phyloP scores from a whole-genome alignment of 768 basidiomycete species.

The Boletus subparvulus region DNA sequence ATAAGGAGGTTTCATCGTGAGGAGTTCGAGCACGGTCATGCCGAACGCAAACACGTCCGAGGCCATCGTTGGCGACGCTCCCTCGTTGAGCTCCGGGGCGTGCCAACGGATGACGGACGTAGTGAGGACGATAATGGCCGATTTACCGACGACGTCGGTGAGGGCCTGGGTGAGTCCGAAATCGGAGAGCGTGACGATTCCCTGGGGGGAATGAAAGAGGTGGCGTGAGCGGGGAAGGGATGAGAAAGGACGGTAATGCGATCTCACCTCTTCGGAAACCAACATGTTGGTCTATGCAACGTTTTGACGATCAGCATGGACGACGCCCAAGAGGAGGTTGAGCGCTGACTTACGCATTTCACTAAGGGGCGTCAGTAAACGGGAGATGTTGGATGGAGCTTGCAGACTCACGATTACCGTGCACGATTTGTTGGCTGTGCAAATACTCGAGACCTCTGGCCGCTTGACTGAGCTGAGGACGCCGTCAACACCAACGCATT shows the following conservation, averaged over 20 bases:
- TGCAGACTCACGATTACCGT: slow-evolving; percentile 56
- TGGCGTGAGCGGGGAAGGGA: background rate
- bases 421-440: slow-evolving; percentile 50
- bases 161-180: slow-evolving; percentile 65
- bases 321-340: background rate
- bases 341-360: slow-evolving; percentile 51
- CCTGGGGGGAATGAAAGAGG: slow-evolving; percentile 32
- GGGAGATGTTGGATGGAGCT: background rate
- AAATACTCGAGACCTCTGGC: slow-evolving; percentile 58
- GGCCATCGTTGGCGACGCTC: slow-evolving; percentile 42
- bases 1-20: slow-evolving; percentile 53
- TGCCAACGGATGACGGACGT: slow-evolving; percentile 56
- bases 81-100: slow-evolving; percentile 57
- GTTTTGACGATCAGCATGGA: slow-evolving; percentile 2
- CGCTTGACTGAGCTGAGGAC: slow-evolving; percentile 48
- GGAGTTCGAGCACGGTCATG: slow-evolving; percentile 59
- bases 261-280: slow-evolving; percentile 46
- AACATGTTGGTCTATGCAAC: slow-evolving; percentile 53
- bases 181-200: slow-evolving; percentile 56
- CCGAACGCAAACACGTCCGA: slow-evolving; percentile 59
- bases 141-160: slow-evolving; percentile 53
- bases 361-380: slow-evolving; percentile 35
- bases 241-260: background rate
- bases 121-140: slow-evolving; percentile 47
- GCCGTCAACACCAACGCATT: background rate